Evolutionary conservation across 805 yeast species (phyloP).

Genomic region (Blastobotrys peoriensis): DNA sequence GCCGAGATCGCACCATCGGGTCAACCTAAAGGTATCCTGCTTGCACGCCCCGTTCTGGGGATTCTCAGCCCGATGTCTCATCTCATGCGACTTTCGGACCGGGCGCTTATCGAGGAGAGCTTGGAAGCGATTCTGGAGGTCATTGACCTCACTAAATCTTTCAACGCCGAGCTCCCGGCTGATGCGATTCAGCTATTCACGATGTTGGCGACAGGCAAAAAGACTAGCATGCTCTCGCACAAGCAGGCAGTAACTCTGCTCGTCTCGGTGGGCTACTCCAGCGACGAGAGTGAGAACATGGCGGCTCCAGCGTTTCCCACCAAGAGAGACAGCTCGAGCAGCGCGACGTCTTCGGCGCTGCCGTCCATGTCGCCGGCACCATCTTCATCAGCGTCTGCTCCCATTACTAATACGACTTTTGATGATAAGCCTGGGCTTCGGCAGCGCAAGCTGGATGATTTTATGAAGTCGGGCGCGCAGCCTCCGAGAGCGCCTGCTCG

Average conservation of each 20-base stretch:
- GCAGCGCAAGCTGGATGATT: conserved; percentile 2
- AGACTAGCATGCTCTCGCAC: no score
- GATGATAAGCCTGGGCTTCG: no score
- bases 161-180: conserved; percentile 44
- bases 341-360: no score
- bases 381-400: no score
- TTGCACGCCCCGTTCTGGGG: conserved; percentile 39
- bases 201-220: conserved; percentile 42
- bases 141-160: conserved; percentile 26
- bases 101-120: conserved; percentile 65
- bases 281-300: conserved; percentile 3
- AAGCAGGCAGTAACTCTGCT: no score
- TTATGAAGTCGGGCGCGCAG: not conserved
- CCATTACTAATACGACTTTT: conserved; percentile 1
- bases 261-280: conserved; percentile 7
- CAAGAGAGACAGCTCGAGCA: no score
- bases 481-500: conserved; percentile 1
- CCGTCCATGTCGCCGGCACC: no score
- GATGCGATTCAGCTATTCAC: conserved; percentile 49
- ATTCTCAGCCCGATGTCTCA: conserved; percentile 64
- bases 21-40: conserved; percentile 23
- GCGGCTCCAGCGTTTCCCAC: no score
- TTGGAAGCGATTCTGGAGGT: conserved; percentile 39
- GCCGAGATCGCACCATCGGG: not conserved
- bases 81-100: conserved; percentile 81